Conservation (phyloP, 2,329 filamentous ascomycete genomes). For the Claviceps arundinis region DNA sequence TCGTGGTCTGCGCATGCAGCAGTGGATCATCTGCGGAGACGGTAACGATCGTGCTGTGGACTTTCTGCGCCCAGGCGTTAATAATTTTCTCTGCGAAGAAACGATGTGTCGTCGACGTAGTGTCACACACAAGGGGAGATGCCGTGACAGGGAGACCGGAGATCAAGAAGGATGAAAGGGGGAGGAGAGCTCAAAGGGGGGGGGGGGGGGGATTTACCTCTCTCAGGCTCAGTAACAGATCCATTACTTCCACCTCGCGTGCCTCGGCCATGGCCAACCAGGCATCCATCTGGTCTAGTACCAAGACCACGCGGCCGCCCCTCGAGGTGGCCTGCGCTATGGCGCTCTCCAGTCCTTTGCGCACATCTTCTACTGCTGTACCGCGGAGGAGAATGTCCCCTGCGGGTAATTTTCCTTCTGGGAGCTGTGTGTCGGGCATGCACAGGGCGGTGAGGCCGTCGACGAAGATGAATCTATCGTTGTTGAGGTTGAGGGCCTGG, state of each 20-base stretch:
- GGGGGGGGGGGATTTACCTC: constrained; percentile 37
- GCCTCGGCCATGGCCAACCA: constrained; percentile 43
- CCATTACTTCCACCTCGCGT: constrained; percentile 33
- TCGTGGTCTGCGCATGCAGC: constrained; percentile 44
- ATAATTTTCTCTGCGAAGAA: too few species aligned
- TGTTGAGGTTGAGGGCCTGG: constrained; percentile 20
- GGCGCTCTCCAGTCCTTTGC: constrained; percentile 25
- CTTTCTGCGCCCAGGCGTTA: constrained; percentile 27
- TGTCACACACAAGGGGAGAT: too few species aligned
- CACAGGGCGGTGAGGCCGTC: constrained; percentile 58
- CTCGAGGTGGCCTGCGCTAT: constrained; percentile 20
- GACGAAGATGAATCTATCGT: constrained; percentile 55
- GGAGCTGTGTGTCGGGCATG: constrained; percentile 13
- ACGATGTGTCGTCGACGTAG: too few species aligned
- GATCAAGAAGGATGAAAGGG: background rate
- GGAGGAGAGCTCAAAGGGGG: too few species aligned
- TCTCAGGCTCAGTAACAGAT: constrained; percentile 44
- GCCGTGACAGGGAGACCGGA: too few species aligned
- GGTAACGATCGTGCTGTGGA: constrained; percentile 53
- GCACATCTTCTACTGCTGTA: constrained; percentile 22
- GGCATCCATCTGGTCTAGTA: constrained; percentile 54
- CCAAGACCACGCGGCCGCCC: constrained; percentile 33
- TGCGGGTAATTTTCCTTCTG: background rate
- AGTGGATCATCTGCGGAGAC: constrained; percentile 64
- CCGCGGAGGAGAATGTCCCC: constrained; percentile 17